Evolutionary conservation across 2,329 filamentous ascomycete genomes (phyloP).

Genomic region (Trichoderma arundinaceum): DNA sequence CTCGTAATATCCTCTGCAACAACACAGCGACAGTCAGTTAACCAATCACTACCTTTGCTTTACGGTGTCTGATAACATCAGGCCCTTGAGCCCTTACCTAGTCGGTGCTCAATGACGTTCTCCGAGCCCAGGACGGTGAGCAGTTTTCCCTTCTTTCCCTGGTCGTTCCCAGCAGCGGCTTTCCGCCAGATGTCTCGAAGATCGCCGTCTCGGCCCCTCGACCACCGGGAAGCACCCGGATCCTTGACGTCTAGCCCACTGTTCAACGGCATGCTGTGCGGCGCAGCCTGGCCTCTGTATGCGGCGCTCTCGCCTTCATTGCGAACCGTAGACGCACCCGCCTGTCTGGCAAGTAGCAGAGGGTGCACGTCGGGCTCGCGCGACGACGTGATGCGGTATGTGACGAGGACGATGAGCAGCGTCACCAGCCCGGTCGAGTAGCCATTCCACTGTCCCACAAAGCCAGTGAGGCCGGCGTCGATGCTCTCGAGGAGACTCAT

Average conservation of each 20-base stretch:
- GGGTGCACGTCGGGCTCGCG: constrained; percentile 91
- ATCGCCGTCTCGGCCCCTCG: constrained; percentile 82
- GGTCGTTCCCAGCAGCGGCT: constrained; percentile 67
- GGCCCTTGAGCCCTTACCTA: constrained; percentile 50
- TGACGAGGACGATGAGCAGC: constrained; percentile 68
- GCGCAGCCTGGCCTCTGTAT: constrained; percentile 82
- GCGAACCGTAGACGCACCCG: constrained; percentile 76
- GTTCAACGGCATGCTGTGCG: constrained; percentile 82
- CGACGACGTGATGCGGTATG: constrained; percentile 72
- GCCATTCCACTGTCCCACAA: constrained; percentile 81
- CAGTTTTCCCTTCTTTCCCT: constrained; percentile 72
- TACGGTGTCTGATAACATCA: background rate
- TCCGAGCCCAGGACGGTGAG: constrained; percentile 80
- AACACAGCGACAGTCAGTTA: constrained; percentile 26
- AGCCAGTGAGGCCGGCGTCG: constrained; percentile 70
- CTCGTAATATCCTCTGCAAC: constrained; percentile 70
- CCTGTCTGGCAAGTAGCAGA: constrained; percentile 85
- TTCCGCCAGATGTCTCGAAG: constrained; percentile 88
- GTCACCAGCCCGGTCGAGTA: constrained; percentile 75
- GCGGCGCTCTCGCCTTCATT: constrained; percentile 84
- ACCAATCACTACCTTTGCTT: background rate
- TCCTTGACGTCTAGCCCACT: constrained; percentile 83
- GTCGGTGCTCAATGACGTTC: constrained; percentile 72
- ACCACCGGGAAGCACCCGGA: constrained; percentile 79
- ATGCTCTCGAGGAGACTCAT: constrained; percentile 63